phyloP scores from a whole-genome alignment of 2,329 filamentous ascomycete species.

The Septoria linicola region DNA sequence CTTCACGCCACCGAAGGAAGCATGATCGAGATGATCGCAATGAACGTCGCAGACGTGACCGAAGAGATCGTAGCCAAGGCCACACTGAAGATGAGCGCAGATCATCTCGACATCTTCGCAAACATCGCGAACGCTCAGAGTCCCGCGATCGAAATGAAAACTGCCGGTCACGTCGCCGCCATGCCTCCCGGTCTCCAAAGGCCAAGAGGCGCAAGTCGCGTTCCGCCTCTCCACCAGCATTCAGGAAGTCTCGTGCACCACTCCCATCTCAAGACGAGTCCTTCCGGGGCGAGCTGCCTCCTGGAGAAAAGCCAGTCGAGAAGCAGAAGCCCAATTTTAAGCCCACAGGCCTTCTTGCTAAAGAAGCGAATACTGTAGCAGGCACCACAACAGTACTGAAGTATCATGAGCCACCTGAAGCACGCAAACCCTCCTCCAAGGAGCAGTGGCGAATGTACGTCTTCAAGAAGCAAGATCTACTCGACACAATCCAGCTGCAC shows the following conservation, averaged over 20 bases:
- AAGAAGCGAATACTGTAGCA: constrained; percentile 79
- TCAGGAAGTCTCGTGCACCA: constrained; percentile 43
- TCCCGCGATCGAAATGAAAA: constrained; percentile 27
- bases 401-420: constrained; percentile 93
- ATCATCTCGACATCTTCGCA: constrained; percentile 21
- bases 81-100: constrained; percentile 14
- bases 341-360: constrained; percentile 76
- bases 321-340: constrained; percentile 89
- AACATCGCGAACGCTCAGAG: constrained; percentile 26
- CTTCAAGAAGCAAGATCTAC: constrained; percentile 75
- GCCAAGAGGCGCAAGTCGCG: constrained; percentile 37
- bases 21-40: constrained; percentile 8
- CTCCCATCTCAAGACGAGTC: constrained; percentile 50
- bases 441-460: constrained; percentile 88
- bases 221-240: constrained; percentile 46
- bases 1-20: constrained; percentile 12
- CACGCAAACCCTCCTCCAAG: constrained; percentile 76
- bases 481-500: constrained; percentile 78
- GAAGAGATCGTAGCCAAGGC: constrained; percentile 15
- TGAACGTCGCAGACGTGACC: constrained; percentile 11
- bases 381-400: constrained; percentile 80
- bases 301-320: constrained; percentile 44
- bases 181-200: constrained; percentile 32
- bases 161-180: constrained; percentile 23
- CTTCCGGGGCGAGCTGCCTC: constrained; percentile 37